Evolutionary conservation across 306 rosid genomes (phyloP), one percentile per base, ranked within the genome.

Genomic region (Pyrus betulifolia): DNA sequence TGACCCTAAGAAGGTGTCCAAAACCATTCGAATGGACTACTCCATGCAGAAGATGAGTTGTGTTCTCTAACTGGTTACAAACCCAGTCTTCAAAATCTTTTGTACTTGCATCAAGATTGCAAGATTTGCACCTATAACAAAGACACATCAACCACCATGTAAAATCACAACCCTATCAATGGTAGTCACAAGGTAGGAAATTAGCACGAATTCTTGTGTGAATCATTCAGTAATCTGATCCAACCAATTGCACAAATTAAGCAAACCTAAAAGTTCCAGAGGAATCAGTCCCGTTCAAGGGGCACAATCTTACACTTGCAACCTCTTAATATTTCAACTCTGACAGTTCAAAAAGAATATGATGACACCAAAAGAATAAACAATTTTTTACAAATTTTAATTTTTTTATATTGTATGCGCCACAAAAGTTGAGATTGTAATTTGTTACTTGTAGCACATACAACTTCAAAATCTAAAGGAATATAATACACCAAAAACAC

Each of bases 1-100:
- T 92, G 80, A 95, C 93, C 79, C 97, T 88, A 22, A 95, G 97
- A 84, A 95, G 97, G 80, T 92, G 99, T 31, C 99, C 97, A 83
- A 85, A 92, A 74, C 99, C 99, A 86, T 95, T 95, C 42, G 93
- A 91, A 83, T 95, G 99, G 75, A 95, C 85, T 19, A 95, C 97
- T 23, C 97, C 99, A 75, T 95, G 99, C 14, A 95, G 83, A 61
- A 95, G 93, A 88, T 95, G 97, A 59, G 88, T 85, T 1, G 94
- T 92, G 83, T 92, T 92, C 84, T 92, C 99, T 57, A 95, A 87
- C 83, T 95, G 98, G 78, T 83, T 79, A 79, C 88, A 92, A 67
- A 92, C 93, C 99, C 99, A 95, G 67, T 92, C 97, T 80, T 95
- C 97, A 40, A 92, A 93, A 75, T 92, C 96, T 74, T 92, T 91